Conservation (phyloP, 2,329 filamentous ascomycete genomes). For the Lithohypha guttulata region DNA sequence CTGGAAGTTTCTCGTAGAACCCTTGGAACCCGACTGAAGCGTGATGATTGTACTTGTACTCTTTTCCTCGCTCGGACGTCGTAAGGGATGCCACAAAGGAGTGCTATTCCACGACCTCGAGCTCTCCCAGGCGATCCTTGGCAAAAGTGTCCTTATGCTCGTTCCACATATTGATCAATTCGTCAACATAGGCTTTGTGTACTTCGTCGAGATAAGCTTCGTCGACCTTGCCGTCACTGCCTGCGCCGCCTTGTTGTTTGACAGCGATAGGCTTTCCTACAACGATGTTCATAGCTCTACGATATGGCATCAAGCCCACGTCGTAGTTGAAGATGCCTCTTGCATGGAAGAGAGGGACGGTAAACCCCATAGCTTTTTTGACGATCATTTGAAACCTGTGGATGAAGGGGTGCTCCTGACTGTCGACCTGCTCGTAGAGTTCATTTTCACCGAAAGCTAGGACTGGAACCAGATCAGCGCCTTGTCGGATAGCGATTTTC, state of each 20-base stretch:
- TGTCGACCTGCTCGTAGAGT: constrained; percentile 79
- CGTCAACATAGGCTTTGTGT: constrained; percentile 66
- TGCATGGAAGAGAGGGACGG: constrained; percentile 80
- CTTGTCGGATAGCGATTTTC: constrained; percentile 80
- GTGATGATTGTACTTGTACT: too few species aligned
- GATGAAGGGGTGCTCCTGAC: constrained; percentile 64
- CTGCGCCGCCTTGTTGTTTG: constrained; percentile 39
- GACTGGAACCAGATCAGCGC: constrained; percentile 89
- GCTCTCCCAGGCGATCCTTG: constrained; percentile 31
- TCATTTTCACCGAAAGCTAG: constrained; percentile 93
- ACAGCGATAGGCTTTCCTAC: constrained; percentile 74
- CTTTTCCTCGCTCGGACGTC: too few species aligned
- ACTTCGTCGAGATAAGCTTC: constrained; percentile 68
- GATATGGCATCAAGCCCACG: constrained; percentile 89
- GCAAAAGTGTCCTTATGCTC: constrained; percentile 38
- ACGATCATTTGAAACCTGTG: constrained; percentile 73
- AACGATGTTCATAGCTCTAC: constrained; percentile 76
- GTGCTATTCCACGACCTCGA: constrained; percentile 33
- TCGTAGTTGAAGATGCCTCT: constrained; percentile 96
- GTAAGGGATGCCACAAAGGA: too few species aligned
- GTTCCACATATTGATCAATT: constrained; percentile 36
- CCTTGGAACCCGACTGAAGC: too few species aligned
- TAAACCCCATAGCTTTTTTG: constrained; percentile 83
- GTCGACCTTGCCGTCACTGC: constrained; percentile 53
- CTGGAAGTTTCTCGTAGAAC: too few species aligned